Conservation (phyloP, 441 rosid genomes). For the Rhodomyrtus psidioides region DNA sequence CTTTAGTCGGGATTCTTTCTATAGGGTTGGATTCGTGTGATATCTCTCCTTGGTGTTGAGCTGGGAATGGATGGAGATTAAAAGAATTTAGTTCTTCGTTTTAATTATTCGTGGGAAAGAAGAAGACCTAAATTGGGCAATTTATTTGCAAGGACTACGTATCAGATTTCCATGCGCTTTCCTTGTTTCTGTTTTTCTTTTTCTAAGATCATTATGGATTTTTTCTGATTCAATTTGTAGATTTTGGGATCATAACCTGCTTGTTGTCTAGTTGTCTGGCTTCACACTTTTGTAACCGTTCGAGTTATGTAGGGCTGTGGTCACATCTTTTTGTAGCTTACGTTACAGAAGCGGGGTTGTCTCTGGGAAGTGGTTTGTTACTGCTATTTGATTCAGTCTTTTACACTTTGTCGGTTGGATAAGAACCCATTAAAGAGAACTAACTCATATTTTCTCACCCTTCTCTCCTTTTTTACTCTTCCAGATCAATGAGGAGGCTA, state of each 20-base stretch:
- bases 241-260: not conserved
- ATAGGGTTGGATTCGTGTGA: not conserved
- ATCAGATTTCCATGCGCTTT: not conserved
- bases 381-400: not conserved
- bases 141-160: not conserved
- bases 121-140: not conserved
- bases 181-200: not conserved
- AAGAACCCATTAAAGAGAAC: not conserved
- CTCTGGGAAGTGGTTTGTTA: not conserved
- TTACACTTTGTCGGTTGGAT: not conserved
- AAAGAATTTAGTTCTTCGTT: not conserved
- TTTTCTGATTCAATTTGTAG: not conserved
- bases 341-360: not conserved
- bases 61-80: not conserved
- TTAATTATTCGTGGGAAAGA: not conserved
- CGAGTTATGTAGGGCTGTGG: not conserved
- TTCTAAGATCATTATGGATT: not conserved
- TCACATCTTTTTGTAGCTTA: not conserved
- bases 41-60: not conserved
- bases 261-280: not conserved
- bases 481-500: constrained; percentile 22
- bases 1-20: not conserved
- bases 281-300: not conserved
- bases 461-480: not conserved
- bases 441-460: not conserved